Percentiles rank a stretch among this genome's conserved stretches.
phyloP scores from a whole-genome alignment of 2,329 filamentous ascomycete genomes.

The Aureobasidium sp. region DNA sequence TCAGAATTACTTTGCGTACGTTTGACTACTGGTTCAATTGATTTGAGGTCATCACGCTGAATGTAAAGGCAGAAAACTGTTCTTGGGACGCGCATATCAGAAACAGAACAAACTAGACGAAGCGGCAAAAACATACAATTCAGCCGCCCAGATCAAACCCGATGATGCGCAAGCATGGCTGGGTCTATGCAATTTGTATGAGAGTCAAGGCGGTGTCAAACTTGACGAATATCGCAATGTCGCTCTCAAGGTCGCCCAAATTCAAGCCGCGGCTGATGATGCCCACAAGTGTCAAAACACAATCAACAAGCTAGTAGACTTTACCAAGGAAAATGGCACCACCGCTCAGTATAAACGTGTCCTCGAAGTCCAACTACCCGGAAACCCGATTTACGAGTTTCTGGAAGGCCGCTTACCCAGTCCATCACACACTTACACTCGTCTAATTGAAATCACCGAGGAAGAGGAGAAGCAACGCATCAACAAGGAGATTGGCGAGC shows the following conservation, averaged over 20 bases:
- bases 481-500: conserved; percentile 82
- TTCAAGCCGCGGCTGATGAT: conserved; percentile 62
- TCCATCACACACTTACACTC: conserved; percentile 72
- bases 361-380: conserved; percentile 69
- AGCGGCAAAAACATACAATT: conserved; percentile 68
- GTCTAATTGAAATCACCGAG: conserved; percentile 76
- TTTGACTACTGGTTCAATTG: conserved; percentile 18
- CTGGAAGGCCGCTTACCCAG: conserved; percentile 78
- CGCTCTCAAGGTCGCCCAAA: conserved; percentile 64
- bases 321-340: conserved; percentile 66
- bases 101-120: conserved; percentile 65
- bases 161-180: conserved; percentile 84
- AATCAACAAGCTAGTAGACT: conserved; percentile 72
- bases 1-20: conserved; percentile 74
- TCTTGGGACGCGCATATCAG: conserved; percentile 77
- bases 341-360: conserved; percentile 68
- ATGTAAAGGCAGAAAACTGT: conserved; percentile 56
- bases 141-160: conserved; percentile 64
- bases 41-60: conserved; percentile 1
- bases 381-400: conserved; percentile 69
- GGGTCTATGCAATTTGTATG: conserved; percentile 77
- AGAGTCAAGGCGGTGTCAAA: conserved; percentile 63
- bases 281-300: conserved; percentile 53
- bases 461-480: conserved; percentile 81
- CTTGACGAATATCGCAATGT: conserved; percentile 69